A percentile compares a stretch with the other conserved stretches of the same genome.
Conservation (phyloP, 257 asterid species). For the Cruciata laevipes region DNA sequence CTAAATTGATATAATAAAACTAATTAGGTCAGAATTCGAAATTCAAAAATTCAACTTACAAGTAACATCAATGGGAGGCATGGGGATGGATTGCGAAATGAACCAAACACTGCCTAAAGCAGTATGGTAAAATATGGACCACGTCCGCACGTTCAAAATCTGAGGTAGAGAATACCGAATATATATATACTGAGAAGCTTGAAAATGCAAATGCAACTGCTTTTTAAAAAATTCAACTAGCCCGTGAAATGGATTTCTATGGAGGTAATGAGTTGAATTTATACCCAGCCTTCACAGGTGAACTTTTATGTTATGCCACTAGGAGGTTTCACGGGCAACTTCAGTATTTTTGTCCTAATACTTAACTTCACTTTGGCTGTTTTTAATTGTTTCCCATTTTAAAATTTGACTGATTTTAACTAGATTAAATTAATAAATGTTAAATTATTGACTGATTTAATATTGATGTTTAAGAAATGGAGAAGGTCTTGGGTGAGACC, state of each 20-base stretch:
- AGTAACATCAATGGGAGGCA: background rate
- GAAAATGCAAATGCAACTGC: background rate
- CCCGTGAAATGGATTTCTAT: background rate
- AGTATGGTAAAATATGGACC: background rate
- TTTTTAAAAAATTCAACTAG: background rate
- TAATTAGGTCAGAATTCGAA: background rate
- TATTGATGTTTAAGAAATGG: no score
- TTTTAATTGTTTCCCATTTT: no score
- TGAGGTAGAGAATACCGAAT: background rate
- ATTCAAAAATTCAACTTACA: background rate
- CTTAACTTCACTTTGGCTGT: background rate
- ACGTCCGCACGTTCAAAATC: background rate
- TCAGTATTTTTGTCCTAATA: background rate
- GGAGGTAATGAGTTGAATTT: background rate
- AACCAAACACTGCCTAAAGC: background rate
- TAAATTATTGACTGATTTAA: no score
- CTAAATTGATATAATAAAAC: no score
- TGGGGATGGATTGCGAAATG: background rate
- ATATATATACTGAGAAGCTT: background rate
- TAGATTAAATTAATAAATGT: no score
- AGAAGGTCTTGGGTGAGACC: no score
- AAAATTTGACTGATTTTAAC: no score
- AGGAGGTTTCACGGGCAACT: constrained; percentile 2
- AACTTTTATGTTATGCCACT: background rate
- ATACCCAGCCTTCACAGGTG: no score